Evolutionary conservation across 2,329 filamentous ascomycete genomes (phyloP), one percentile per base, ranked within the genome.

Genomic region (Lithohypha guttulata): DNA sequence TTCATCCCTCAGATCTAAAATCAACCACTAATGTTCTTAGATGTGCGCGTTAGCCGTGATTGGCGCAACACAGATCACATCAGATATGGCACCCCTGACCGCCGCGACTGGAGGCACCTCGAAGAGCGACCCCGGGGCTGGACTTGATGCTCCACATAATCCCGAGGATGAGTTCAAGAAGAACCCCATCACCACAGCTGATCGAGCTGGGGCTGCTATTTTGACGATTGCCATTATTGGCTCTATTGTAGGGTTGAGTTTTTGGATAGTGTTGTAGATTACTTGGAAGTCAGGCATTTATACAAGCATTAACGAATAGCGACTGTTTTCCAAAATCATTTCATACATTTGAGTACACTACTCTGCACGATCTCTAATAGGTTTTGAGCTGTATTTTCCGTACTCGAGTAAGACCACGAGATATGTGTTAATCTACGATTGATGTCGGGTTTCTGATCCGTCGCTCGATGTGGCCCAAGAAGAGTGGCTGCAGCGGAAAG

Each of bases 11-110:
- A 7, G 14, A n/a, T 4, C 19, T 19, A 13, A 18, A 15, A 9
- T 27, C n/a, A 10, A 6, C 11, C 2, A 4, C 15, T 11, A 28
- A 14, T 17, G 28, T 10, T 7, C 18, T 19, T 29, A 53, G 50
- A 80, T 84, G 70, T 77, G 72, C 49, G 77, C 75, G 0, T 62
- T 82, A 18, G 69, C 73, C 18, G 70, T 78, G 9, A 61, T 84
- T 47, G 75, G 75, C 57, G 77, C 76, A 41, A 72, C 69, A 29
- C 62, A 81, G 8, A 59, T 75, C 27, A 56, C 62, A 28, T 54
- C 57, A n/a, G 59, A 61, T 2, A 55, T 60, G 15, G 58, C 58
- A 1, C 70, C 75, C 0, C 61, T 70, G 10, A 77, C 75, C 0
- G 62, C 64, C 0, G 54, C 61, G 3, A 71, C 67, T 1, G 79